Conservation (phyloP, 208 protist genomes). For the Leishmania guyanensis region DNA sequence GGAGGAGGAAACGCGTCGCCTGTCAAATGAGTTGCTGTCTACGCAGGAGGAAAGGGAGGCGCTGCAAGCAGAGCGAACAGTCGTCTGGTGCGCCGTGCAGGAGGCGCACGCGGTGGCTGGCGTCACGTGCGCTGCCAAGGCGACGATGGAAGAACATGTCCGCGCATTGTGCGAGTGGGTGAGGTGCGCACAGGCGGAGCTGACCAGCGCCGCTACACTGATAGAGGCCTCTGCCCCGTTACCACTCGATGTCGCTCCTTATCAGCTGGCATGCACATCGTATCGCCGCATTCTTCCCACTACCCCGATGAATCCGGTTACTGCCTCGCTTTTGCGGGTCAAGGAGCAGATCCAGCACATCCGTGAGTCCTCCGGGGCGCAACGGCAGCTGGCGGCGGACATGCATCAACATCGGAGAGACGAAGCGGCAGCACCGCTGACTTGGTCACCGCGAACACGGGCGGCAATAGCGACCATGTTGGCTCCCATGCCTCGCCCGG, state of each 20-base stretch:
- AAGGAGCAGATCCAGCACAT: slow-evolving; percentile 54
- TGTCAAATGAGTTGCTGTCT: slow-evolving; percentile 3
- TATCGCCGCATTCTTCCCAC: slow-evolving; percentile 47
- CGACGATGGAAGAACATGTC: slow-evolving; percentile 24
- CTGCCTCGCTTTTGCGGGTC: slow-evolving; percentile 53
- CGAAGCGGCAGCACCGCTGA: slow-evolving; percentile 3
- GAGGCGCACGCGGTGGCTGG: slow-evolving; percentile 4
- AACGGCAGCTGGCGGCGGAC: slow-evolving; percentile 26
- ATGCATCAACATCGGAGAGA: slow-evolving; percentile 11
- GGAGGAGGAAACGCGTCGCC: slow-evolving; percentile 17
- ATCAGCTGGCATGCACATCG: background rate
- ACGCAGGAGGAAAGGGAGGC: slow-evolving; percentile 9
- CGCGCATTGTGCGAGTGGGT: slow-evolving; percentile 15
- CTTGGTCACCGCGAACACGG: background rate
- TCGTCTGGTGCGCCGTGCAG: slow-evolving; percentile 11
- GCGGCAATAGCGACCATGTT: background rate
- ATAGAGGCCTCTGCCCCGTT: background rate
- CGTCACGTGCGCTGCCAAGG: background rate
- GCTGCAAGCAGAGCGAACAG: slow-evolving; percentile 15
- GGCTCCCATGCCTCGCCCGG: slow-evolving; percentile 3
- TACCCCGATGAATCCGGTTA: slow-evolving; percentile 39
- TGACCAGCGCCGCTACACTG: background rate
- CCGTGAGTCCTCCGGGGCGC: slow-evolving; percentile 27
- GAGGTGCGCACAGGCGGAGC: slow-evolving; percentile 3
- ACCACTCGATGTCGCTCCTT: background rate